Conservation (phyloP, 345 rosid genomes). For the Ceriops decandra region DNA sequence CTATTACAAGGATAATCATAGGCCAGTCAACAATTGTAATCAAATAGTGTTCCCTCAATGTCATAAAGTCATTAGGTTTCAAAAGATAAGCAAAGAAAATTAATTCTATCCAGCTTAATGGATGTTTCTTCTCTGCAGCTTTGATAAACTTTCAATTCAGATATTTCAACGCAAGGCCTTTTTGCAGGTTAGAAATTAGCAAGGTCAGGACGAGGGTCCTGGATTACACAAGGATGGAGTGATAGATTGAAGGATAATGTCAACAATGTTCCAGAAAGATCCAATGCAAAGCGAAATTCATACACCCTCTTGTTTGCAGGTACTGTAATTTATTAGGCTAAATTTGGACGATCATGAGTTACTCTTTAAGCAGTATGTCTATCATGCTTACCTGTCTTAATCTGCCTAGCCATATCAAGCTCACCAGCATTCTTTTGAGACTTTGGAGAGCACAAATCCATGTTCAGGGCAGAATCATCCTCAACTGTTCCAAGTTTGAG, state of each 20-base stretch:
- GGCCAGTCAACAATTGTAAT: no score
- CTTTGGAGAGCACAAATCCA: conserved; percentile 30
- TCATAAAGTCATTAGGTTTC: no score
- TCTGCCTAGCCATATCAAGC: conserved; percentile 51
- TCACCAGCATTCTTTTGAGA: conserved; percentile 44
- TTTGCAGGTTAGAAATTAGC: not conserved
- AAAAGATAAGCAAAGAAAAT: not conserved
- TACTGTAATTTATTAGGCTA: no score
- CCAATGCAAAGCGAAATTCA: no score
- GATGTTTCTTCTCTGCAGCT: not conserved
- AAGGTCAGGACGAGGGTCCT: not conserved
- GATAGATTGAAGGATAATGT: not conserved
- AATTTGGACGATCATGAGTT: not conserved
- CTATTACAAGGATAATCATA: not conserved
- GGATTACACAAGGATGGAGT: not conserved
- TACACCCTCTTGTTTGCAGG: no score
- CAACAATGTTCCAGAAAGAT: no score
- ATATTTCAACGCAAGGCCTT: not conserved
- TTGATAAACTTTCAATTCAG: no score
- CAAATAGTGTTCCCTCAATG: no score
- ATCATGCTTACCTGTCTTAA: conserved; percentile 66
- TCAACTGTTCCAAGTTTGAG: conserved; percentile 72
- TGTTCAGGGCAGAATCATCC: conserved; percentile 47
- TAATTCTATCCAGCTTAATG: not conserved
- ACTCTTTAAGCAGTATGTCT: not conserved